Evolutionary conservation across 2,329 filamentous ascomycete species (phyloP), one percentile per base, ranked within the genome.

Genomic region (Aspergillus terreus): DNA sequence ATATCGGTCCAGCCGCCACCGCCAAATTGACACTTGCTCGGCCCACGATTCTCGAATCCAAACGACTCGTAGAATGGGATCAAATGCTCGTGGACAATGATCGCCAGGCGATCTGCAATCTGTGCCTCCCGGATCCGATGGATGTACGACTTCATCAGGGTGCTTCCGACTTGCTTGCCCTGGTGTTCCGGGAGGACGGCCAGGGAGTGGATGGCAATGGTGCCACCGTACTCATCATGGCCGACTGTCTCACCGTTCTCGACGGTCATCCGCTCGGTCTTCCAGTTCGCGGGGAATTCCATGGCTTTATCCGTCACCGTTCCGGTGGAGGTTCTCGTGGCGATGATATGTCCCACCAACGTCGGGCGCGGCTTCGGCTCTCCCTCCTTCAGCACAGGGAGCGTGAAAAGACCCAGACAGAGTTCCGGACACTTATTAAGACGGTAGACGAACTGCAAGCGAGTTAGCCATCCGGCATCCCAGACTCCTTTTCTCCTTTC

Each of bases 1-100:
- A 96, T 84, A 67, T 94, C 85, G 60, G 83, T 79, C 90, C 91
- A 96, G 15, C 83, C 85, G 30, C 90, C 88, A 35, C 90, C 90
- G 17, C 85, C 87, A 71, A 90, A 91, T 52, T 81, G 77, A 46
- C 83, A 86, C 53, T 81, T 74, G 68, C 90, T 94, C 46, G 78
- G 74, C 0, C 91, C 90, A 27, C 78, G 71, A 59, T 86, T 82
- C 58, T 76, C 75, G 67, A 94, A 96, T 0, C 90, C 84, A 59
- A 90, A 80, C n/a, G 79, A 79, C 66, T 86, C 80, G 67, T 95
- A 96, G 68, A 88, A 96, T 1, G 75, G 75, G 23, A 92, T 76
- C 35, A 92, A 76, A 51, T 85, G 80, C 54, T 90, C 85, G 65
- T 90, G 85, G 48, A 89, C 87, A 60, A 96, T 84, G 40, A 96